Evolutionary conservation across 2,329 filamentous ascomycete genomes (phyloP).

Genomic region (Triangularia verruculosa): DNA sequence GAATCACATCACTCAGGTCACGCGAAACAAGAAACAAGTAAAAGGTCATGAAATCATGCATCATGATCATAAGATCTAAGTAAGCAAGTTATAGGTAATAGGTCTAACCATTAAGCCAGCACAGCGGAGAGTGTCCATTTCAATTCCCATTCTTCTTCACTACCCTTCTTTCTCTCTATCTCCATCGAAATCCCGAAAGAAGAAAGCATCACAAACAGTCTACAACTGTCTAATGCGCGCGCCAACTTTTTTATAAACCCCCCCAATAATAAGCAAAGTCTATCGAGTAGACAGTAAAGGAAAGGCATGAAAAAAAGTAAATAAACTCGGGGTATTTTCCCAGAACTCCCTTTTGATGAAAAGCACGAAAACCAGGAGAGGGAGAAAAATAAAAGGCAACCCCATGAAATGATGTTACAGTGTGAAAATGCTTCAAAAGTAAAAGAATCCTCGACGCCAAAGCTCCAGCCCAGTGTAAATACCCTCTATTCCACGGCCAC

Average conservation of each 20-base stretch:
- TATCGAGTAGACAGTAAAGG: not conserved
- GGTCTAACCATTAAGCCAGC: not conserved
- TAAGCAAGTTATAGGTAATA: not conserved
- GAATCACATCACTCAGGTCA: not conserved
- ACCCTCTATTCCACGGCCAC: not conserved
- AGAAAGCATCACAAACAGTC: not conserved
- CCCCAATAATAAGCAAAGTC: not conserved
- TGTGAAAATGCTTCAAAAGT: slow-evolving; percentile 3
- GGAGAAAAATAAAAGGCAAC: not conserved
- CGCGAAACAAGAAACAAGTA: not conserved
- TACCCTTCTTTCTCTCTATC: not conserved
- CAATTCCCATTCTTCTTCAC: not conserved
- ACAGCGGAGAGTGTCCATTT: not conserved
- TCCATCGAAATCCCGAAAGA: not conserved
- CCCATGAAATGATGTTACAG: not conserved
- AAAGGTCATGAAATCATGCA: not conserved
- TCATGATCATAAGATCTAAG: not conserved
- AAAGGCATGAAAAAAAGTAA: not conserved
- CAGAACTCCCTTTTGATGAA: not conserved
- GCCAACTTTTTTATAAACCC: not conserved
- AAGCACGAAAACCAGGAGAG: not conserved
- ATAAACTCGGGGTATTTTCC: slow-evolving; percentile 2
- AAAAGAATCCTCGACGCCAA: slow-evolving; percentile 8
- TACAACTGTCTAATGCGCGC: not conserved
- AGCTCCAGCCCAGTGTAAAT: slow-evolving; percentile 1